Base-by-base conservation (phyloP, 345 rosid species). In the Erodium maritimum region DNA sequence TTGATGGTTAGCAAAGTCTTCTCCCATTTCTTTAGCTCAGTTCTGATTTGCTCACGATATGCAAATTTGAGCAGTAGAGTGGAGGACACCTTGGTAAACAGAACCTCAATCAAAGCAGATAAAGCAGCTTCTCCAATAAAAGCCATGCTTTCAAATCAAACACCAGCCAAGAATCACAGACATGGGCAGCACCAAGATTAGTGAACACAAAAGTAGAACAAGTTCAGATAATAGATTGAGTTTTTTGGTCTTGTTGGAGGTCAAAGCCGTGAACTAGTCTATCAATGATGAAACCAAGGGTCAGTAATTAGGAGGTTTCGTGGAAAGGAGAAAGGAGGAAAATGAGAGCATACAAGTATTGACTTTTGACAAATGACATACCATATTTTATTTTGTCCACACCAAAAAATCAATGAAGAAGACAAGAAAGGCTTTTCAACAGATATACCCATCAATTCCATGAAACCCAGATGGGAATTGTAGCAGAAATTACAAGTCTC, bases 21-120 rank as follows among this genome's bases (percentile, higher is more conserved):
- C 23, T 59, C 22, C 77, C 62, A 69, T 16, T 65, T 66, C 48
- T 62, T 50, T 17, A 73, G 62, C 20, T 48, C 21, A 5, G 55
- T 8, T 58, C 2, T 16, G 22, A 63, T 29, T 55, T 50, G 48
- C 53, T 59, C 24, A 5, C 51, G 13, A 0, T 19, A 13, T 0
- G 54, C 59, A 21, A 54, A 42, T 4, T 54, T 20, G 33, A 61
- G 55, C 20, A 61, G 64, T 33, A 60, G 63, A 3, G 5, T 59
- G 54, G 74, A 66, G 17, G 63, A 58, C 13, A 69, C 29, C 46
- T 23, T 54, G 2, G 54, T 19, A 17, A 69, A 59, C 19, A 69
- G 55, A 2, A 56, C 62, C 10, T 57, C 55, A 53, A 70, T 42
- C 3, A 16, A 42, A 42, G 48, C 48, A 42, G 48, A 42, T 42